Evolutionary conservation across 495 filamentous ascomycete species (phyloP).

Genomic region (Lasiosphaeris hirsuta): DNA sequence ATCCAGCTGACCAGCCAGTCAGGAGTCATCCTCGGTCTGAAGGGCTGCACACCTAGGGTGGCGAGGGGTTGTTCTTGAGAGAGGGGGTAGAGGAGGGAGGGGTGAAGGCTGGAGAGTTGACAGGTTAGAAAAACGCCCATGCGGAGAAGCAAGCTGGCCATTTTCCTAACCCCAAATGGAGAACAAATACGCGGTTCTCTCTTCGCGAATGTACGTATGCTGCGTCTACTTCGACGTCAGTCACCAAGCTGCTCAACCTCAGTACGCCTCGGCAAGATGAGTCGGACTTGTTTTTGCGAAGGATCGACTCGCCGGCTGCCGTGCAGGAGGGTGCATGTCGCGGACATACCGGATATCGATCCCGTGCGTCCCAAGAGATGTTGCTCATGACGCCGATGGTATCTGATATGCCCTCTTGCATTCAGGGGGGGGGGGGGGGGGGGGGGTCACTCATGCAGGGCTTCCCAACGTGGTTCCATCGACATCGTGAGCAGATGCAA

Average conservation of each 20-base stretch:
- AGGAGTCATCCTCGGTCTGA: constrained; percentile 14
- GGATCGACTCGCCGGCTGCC: constrained; percentile 10
- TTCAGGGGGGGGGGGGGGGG: constrained; percentile 8
- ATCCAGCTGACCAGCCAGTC: constrained; percentile 24
- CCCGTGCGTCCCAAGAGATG: constrained; percentile 17
- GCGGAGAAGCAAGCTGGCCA: neutral
- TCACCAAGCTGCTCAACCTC: neutral
- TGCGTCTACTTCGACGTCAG: neutral
- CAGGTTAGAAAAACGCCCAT: neutral
- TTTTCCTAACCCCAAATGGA: neutral
- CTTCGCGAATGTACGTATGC: neutral
- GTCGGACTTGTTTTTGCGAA: neutral
- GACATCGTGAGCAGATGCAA: constrained; percentile 24
- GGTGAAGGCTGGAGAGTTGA: constrained; percentile 2
- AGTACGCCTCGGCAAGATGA: neutral
- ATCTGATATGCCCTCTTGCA: constrained; percentile 9
- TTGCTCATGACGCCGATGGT: constrained; percentile 17
- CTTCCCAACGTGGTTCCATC: constrained; percentile 18
- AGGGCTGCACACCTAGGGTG: constrained; percentile 9
- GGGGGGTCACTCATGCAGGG: constrained; percentile 15
- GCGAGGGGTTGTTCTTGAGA: neutral
- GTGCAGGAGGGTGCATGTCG: constrained; percentile 14
- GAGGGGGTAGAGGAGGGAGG: neutral
- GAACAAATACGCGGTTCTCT: neutral
- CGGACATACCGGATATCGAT: constrained; percentile 27